Evolutionary conservation across 1,139 yeast species (phyloP), one percentile per base, ranked within the genome.

Genomic region (Ogataea hybrid): DNA sequence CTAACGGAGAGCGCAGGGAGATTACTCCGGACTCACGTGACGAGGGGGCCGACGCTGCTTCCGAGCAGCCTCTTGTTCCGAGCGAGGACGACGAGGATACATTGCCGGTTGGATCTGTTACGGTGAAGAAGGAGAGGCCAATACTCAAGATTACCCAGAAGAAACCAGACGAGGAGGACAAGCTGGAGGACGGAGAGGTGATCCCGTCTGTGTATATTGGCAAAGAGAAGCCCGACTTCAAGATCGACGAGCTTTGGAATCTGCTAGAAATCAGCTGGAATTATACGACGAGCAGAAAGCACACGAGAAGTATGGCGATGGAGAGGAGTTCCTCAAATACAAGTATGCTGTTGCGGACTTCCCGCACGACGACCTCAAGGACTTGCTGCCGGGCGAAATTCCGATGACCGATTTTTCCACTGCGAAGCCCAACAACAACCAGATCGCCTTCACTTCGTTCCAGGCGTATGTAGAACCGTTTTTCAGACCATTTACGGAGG

Each of bases 371-470:
- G 96, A 90, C 58, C 68, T 94, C 34, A 73, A 78, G 52, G 84
- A 81, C 42, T 64, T 84, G 49, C 70, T 94, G 31, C 96, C 98
- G 0, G 99, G 98, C 3, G 77, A 71, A 28, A 82, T 89, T 21
- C 98, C 98, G 8, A 81, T 85, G 61, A 77, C 75, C 42, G 98
- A 92, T 62, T 89, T 86, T 56, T 84, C 96, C 8, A 79, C 81
- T 49, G 80, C 81, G 17, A 90, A 90, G 56, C 97, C 97, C 6
- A 68, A 88, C 2, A 68, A 88, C 2, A 90, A 87, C 62, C 98
- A 92, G 65, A 95, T 92, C 16, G 97, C 89, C 57, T 89, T 86
- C 62, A 74, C 88, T 14, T 90, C 98, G 0, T 94, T 87, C 61
- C 84, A 87, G 50, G 68, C 92, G 1, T 88, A 84, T 52, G 74